These are phyloP conservation scores for Pythium guiyangense DNA, from an alignment of 352 stramenopile species.

Conservation along the genomic window DNA sequence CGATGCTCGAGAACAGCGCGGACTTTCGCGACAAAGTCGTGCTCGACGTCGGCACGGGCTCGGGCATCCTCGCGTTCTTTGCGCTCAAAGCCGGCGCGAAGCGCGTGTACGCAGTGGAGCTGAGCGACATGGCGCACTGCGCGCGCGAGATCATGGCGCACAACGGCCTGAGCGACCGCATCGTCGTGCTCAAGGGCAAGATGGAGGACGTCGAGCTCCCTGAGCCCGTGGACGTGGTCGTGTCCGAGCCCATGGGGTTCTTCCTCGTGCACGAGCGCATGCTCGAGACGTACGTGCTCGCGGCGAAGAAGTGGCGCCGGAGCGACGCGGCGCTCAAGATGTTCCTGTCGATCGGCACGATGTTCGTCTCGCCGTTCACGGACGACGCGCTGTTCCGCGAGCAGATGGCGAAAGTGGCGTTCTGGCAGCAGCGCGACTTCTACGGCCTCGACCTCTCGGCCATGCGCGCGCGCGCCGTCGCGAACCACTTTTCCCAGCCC, in stretches of 20 bases:
- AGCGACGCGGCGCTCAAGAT: slow-evolving; percentile 75
- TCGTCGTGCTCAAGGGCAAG: slow-evolving; percentile 96
- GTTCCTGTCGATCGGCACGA: slow-evolving; percentile 96
- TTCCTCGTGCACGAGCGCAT: slow-evolving; percentile 99
- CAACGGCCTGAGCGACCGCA: slow-evolving; percentile 94
- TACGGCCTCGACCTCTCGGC: slow-evolving; percentile 96
- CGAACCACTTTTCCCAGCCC: slow-evolving; percentile 96
- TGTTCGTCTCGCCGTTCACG: slow-evolving; percentile 95
- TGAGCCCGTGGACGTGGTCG: slow-evolving; percentile 97
- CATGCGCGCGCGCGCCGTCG: slow-evolving; percentile 92
- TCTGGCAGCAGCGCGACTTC: slow-evolving; percentile 95
- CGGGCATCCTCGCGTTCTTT: slow-evolving; percentile 99
- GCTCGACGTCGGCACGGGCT: slow-evolving; percentile 98
- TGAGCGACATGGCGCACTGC: slow-evolving; percentile 98
- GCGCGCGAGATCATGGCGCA: slow-evolving; percentile 91
- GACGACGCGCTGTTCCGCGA: slow-evolving; percentile 94
- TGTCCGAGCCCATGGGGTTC: slow-evolving; percentile 99
- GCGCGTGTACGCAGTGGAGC: slow-evolving; percentile 94
- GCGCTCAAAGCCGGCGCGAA: slow-evolving; percentile 95
- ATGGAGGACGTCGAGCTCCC: slow-evolving; percentile 97
- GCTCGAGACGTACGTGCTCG: slow-evolving; percentile 97
- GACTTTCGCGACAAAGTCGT: slow-evolving; percentile 98
- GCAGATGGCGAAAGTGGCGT: slow-evolving; percentile 89
- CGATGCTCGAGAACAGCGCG: slow-evolving; percentile 94
- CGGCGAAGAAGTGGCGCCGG: slow-evolving; percentile 94